Percentiles rank a stretch among this genome's conserved stretches.
phyloP scores from a whole-genome alignment of 345 rosid genomes.

The Lepidium africanum region DNA sequence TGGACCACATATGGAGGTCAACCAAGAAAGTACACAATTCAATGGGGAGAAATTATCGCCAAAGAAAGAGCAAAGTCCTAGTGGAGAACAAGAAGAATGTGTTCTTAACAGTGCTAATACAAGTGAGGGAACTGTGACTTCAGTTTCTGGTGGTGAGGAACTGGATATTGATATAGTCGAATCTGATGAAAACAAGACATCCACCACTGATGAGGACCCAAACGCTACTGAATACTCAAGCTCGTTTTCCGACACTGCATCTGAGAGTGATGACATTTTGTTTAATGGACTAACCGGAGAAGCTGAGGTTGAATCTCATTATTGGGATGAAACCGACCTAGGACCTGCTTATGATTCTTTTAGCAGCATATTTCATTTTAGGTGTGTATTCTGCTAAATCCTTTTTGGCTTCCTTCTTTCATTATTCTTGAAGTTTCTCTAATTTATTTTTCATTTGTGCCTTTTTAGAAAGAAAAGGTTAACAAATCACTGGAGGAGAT shows the following conservation, averaged over 20 bases:
- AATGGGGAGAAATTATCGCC: conserved; percentile 20
- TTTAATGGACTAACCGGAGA: conserved; percentile 57
- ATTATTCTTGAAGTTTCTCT: neutral
- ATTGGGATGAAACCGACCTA: conserved; percentile 42
- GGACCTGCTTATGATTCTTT: conserved; percentile 51
- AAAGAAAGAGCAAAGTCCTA: conserved; percentile 28
- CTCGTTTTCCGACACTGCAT: conserved; percentile 67
- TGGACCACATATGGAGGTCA: conserved; percentile 34
- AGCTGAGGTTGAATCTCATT: conserved; percentile 77
- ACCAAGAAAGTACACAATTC: conserved; percentile 23
- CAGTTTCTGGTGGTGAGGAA: conserved; percentile 33
- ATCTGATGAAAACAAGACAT: conserved; percentile 19
- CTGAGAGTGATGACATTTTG: conserved; percentile 36
- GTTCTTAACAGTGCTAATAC: conserved; percentile 26
- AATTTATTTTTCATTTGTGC: neutral
- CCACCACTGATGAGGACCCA: conserved; percentile 44
- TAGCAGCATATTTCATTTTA: conserved; percentile 41
- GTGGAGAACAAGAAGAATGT: conserved; percentile 21
- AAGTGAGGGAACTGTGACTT: conserved; percentile 24
- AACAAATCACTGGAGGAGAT: conserved; percentile 77
- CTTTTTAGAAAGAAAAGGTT: conserved; percentile 69
- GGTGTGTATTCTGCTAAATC: conserved; percentile 37
- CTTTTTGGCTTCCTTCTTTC: neutral
- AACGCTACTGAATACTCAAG: conserved; percentile 84
- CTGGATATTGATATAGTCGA: conserved; percentile 53